Evolutionary conservation across 305 asterid genomes (phyloP).

Genomic region (Fraxinus floribunda): DNA sequence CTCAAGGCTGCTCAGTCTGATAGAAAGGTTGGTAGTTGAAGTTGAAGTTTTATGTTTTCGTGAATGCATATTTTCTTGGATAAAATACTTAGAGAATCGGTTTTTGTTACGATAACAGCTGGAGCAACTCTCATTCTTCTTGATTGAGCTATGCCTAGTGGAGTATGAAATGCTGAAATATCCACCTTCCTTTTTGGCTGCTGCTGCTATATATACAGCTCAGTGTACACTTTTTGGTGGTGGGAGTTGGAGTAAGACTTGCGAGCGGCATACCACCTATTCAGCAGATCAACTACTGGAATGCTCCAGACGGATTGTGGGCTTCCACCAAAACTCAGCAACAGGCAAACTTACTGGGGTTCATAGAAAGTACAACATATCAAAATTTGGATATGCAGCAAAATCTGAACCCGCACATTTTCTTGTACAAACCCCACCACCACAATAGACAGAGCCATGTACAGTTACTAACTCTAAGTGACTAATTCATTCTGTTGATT

Average conservation of each 20-base stretch:
- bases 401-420: conserved; percentile 66
- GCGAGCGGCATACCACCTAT: conserved; percentile 79
- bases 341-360: conserved; percentile 75
- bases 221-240: conserved; percentile 64
- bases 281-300: conserved; percentile 68
- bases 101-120: conserved; percentile 41
- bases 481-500: not conserved
- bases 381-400: conserved; percentile 65
- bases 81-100: not conserved
- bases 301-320: conserved; percentile 53
- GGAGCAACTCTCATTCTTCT: conserved; percentile 72
- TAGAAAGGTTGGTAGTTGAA: conserved; percentile 44
- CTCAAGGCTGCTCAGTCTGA: conserved; percentile 95
- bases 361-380: conserved; percentile 76
- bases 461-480: conserved; percentile 46
- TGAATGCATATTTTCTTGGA: not conserved
- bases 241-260: conserved; percentile 76
- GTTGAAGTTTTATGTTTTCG: not conserved
- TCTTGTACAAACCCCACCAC: conserved; percentile 31
- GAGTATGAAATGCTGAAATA: conserved; percentile 81
- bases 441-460: conserved; percentile 48
- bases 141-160: conserved; percentile 85
- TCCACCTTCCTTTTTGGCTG: conserved; percentile 78
- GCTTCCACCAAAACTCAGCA: conserved; percentile 59
- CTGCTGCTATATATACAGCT: conserved; percentile 77